Evolutionary conservation across 345 rosid species (phyloP).

Genomic region (Trapa incisa): DNA sequence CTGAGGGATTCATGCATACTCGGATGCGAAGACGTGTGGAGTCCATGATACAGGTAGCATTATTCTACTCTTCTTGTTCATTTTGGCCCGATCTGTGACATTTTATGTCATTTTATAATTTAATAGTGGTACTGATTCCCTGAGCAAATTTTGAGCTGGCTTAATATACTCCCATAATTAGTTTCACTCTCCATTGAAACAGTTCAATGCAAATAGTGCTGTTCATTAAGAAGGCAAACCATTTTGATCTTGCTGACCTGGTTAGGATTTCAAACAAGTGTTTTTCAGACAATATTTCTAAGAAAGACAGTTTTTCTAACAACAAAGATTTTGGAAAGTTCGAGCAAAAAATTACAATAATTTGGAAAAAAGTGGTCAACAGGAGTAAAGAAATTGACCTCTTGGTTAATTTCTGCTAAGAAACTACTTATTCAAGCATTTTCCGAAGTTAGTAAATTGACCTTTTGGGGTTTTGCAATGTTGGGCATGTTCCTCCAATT

Average conservation of each 20-base stretch:
- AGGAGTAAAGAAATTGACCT: no score
- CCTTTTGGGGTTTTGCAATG: neutral
- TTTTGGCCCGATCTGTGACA: neutral
- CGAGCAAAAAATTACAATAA: no score
- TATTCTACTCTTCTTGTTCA: neutral
- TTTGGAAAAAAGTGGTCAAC: neutral
- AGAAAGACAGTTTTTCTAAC: neutral
- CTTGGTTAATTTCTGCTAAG: no score
- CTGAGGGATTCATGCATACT: constrained; percentile 96
- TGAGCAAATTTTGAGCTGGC: no score
- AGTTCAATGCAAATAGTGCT: neutral
- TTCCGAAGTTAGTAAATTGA: no score
- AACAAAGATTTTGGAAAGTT: neutral
- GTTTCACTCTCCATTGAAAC: no score
- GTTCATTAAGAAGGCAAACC: neutral
- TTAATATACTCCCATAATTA: no score
- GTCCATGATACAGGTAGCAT: constrained; percentile 67
- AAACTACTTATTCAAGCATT: no score
- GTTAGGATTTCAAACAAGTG: neutral
- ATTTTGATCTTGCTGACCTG: neutral
- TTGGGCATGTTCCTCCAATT: neutral
- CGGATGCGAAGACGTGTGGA: constrained; percentile 92
- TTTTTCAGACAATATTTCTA: neutral
- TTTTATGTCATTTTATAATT: neutral
- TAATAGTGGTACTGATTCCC: neutral